These are phyloP conservation scores for Alternaria hordeiaustralica DNA, from an alignment of 2,329 filamentous ascomycete species.

Conservation along the genomic window DNA sequence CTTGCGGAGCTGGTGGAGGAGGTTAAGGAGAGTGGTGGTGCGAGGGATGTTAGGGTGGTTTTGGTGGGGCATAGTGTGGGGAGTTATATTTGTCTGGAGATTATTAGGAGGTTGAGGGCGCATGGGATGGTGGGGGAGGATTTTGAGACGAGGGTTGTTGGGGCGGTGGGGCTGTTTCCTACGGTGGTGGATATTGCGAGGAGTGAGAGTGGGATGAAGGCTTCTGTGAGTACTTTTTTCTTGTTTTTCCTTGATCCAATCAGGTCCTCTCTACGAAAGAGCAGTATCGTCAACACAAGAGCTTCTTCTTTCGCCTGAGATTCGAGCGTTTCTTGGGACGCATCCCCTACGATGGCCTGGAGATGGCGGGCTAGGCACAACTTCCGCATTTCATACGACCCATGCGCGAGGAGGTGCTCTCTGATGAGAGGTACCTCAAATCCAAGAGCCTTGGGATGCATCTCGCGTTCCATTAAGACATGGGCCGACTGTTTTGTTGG, in stretches of 20 bases:
- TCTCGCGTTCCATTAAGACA: slow-evolving; percentile 32
- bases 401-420: too few species aligned
- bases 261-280: too few species aligned
- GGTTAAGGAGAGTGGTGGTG: slow-evolving; percentile 19
- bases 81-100: slow-evolving; percentile 54
- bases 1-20: slow-evolving; percentile 50
- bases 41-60: slow-evolving; percentile 40
- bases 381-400: too few species aligned
- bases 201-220: slow-evolving; percentile 52
- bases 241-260: too few species aligned
- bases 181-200: slow-evolving; percentile 56
- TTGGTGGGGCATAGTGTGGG: slow-evolving; percentile 58
- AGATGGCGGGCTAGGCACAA: too few species aligned
- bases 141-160: slow-evolving; percentile 34
- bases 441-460: slow-evolving; percentile 3
- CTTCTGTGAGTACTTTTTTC: slow-evolving; percentile 39
- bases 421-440: too few species aligned
- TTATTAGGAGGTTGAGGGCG: slow-evolving; percentile 44
- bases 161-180: slow-evolving; percentile 53
- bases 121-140: slow-evolving; percentile 27
- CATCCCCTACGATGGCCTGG: too few species aligned
- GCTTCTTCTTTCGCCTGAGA: too few species aligned
- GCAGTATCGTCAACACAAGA: too few species aligned
- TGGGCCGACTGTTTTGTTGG: slow-evolving; percentile 49
- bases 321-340: too few species aligned